Conservation (phyloP, 257 asterid genomes). For the Solanum tarapatanum region DNA sequence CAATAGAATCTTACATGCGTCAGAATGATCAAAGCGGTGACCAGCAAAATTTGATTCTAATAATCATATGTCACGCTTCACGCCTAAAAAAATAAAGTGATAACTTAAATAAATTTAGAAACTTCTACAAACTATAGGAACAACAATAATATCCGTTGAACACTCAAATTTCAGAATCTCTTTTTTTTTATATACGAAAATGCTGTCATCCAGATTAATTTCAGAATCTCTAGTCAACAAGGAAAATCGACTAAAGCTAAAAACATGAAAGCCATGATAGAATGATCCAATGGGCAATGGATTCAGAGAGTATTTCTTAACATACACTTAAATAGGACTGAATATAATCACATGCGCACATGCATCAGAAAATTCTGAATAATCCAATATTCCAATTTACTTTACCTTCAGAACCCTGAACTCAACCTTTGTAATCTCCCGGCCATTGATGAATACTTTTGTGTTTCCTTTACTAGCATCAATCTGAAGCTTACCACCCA, state of each 20-base stretch:
- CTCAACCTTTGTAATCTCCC: slow-evolving; percentile 62
- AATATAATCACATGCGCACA: not conserved
- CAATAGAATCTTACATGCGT: not conserved
- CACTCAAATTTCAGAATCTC: not conserved
- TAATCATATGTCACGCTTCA: not conserved
- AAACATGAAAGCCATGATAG: not conserved
- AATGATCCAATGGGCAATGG: not conserved
- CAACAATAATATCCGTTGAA: not conserved
- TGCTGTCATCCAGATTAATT: not conserved
- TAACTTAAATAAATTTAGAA: not conserved
- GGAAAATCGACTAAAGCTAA: not conserved
- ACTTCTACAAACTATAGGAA: not conserved
- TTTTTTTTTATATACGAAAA: not conserved
- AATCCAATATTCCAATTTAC: not conserved
- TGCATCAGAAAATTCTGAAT: not conserved
- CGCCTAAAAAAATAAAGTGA: not conserved
- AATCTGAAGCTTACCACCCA: slow-evolving; percentile 52
- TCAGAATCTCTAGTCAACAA: not conserved
- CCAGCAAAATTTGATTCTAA: not conserved
- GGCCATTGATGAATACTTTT: slow-evolving; percentile 53
- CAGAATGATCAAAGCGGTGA: not conserved
- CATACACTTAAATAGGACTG: not conserved
- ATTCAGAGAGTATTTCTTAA: not conserved
- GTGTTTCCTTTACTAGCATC: slow-evolving; percentile 60
- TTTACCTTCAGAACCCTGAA: slow-evolving; percentile 59